Evolutionary conservation across 192 early-diverging fungal genomes (phyloP).

Genomic region (Kickxella alabastrina): DNA sequence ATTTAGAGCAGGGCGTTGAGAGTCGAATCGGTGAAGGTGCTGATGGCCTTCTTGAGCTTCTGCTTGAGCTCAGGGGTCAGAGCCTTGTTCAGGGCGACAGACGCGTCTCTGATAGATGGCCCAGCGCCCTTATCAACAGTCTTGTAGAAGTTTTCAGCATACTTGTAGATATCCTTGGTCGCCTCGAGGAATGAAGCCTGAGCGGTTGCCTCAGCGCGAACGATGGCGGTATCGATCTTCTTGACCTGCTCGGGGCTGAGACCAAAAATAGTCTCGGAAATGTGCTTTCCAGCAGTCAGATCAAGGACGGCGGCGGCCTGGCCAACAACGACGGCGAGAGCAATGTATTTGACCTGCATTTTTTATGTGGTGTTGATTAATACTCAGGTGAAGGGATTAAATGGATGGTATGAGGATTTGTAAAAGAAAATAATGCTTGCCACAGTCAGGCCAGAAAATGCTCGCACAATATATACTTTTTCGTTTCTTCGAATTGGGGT

Average conservation of each 20-base stretch:
- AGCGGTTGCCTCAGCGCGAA: conserved; percentile 29
- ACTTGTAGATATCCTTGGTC: conserved; percentile 18
- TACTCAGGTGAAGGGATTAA: not conserved
- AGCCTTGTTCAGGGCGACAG: conserved; percentile 33
- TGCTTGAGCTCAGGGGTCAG: conserved; percentile 46
- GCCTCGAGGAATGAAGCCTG: conserved; percentile 11
- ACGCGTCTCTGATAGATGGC: conserved; percentile 29
- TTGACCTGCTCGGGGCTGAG: conserved; percentile 44
- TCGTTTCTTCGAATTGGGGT: too few species aligned
- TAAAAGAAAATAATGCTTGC: too few species aligned
- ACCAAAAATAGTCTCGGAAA: conserved; percentile 50
- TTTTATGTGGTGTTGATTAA: not conserved
- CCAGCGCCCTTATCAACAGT: conserved; percentile 45
- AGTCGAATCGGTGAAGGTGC: conserved; percentile 38
- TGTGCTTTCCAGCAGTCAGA: conserved; percentile 34
- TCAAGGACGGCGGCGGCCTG: conserved; percentile 45
- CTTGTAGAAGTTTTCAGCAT: conserved; percentile 21
- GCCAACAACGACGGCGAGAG: conserved; percentile 23
- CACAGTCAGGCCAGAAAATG: too few species aligned
- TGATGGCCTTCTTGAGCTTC: conserved; percentile 50
- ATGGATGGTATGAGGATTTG: not conserved
- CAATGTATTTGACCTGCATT: conserved; percentile 34
- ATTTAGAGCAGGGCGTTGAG: conserved; percentile 38
- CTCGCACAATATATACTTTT: too few species aligned
- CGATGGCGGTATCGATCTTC: conserved; percentile 35